A percentile compares a stretch with the other conserved stretches of the same genome.
Conservation (phyloP, 257 asterid species). For the Eucommia ulmoides region DNA sequence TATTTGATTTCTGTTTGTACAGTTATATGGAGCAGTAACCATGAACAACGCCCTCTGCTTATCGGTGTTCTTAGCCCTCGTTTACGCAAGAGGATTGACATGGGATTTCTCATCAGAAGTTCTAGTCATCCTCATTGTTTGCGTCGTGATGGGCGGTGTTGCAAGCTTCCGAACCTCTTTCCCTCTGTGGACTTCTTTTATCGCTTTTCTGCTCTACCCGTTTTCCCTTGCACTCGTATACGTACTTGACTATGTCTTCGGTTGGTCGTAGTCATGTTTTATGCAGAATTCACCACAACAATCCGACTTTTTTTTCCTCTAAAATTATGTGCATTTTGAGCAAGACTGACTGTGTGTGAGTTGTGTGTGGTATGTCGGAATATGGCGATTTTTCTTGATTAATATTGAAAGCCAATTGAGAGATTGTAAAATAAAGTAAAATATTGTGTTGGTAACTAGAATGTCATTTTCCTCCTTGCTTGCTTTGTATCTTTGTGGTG, state of each 20-base stretch:
- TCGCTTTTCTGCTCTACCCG: conserved; percentile 71
- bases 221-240: conserved; percentile 75
- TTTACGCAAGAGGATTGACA: conserved; percentile 52
- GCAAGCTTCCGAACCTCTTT: conserved; percentile 71
- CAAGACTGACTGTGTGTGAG: too few relatives aligned
- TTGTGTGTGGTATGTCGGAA: too few relatives aligned
- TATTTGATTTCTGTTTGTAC: conserved; percentile 5
- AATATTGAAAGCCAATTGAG: too few relatives aligned
- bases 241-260: conserved; percentile 71
- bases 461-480: too few relatives aligned
- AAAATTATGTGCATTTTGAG: too few relatives aligned
- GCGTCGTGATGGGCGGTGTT: conserved; percentile 66
- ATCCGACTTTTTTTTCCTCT: too few relatives aligned
- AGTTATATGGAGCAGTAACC: conserved; percentile 88
- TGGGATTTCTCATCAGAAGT: conserved; percentile 97
- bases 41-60: conserved; percentile 83
- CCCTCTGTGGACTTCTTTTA: conserved; percentile 64
- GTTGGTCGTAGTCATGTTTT: conserved; percentile 49
- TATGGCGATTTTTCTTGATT: too few relatives aligned
- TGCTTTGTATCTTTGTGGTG: too few relatives aligned
- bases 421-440: too few relatives aligned
- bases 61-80: conserved; percentile 79
- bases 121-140: conserved; percentile 72
- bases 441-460: too few relatives aligned
- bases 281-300: too few relatives aligned